phyloP scores from a whole-genome alignment of 768 basidiomycete species.

The Podaxis pistillaris region DNA sequence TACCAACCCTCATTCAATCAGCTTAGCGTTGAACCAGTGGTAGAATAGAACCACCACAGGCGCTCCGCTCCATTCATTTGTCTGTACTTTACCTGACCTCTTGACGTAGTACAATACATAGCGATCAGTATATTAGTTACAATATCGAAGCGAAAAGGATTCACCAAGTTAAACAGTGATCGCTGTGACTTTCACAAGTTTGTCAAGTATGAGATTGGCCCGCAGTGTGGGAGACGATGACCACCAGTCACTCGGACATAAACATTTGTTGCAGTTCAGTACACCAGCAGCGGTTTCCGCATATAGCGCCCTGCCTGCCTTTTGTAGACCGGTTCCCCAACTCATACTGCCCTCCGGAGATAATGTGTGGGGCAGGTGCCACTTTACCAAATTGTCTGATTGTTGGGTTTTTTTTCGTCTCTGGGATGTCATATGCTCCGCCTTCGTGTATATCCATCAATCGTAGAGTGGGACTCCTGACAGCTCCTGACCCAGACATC shows the following conservation, averaged over 20 bases:
- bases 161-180: neutral
- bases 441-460: no score
- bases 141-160: neutral
- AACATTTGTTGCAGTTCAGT: neutral
- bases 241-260: neutral
- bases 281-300: neutral
- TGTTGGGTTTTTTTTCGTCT: no score
- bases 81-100: conserved; percentile 3
- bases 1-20: neutral
- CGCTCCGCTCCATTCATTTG: neutral
- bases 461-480: no score
- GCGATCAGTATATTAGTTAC: neutral
- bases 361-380: neutral
- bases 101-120: neutral
- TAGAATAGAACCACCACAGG: conserved; percentile 2
- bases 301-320: conserved; percentile 1
- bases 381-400: no score
- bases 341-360: neutral
- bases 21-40: neutral
- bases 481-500: no score
- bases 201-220: neutral
- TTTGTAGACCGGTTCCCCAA: neutral
- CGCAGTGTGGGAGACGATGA: neutral
- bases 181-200: neutral
- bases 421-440: no score